A percentile compares a stretch with the other conserved stretches of the same genome.
Conservation (phyloP, 2,329 filamentous ascomycete genomes). For the Ophiocordyceps camponoti-floridani region DNA sequence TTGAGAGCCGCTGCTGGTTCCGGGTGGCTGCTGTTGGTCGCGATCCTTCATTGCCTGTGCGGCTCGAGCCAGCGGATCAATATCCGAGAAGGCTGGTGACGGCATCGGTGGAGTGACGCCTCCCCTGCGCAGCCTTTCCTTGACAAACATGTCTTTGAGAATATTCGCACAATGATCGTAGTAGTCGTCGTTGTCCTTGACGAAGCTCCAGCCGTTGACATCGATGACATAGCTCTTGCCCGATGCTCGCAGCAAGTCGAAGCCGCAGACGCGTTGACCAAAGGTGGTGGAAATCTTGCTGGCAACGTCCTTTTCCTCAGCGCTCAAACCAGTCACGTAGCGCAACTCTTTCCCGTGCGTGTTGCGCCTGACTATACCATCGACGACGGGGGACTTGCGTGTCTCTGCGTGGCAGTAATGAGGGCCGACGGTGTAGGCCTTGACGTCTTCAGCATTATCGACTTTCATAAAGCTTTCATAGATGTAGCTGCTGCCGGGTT, state of each 20-base stretch:
- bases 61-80: slow-evolving; percentile 19
- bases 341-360: slow-evolving; percentile 94
- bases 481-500: slow-evolving; percentile 70
- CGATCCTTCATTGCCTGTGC: slow-evolving; percentile 19
- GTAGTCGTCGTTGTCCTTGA: slow-evolving; percentile 98
- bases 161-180: slow-evolving; percentile 84
- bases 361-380: slow-evolving; percentile 87
- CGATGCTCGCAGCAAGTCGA: slow-evolving; percentile 75
- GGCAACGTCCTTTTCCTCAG: slow-evolving; percentile 72
- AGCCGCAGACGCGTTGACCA: slow-evolving; percentile 88
- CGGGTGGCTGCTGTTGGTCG: slow-evolving; percentile 11
- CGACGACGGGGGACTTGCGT: slow-evolving; percentile 89
- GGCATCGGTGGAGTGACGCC: slow-evolving; percentile 39
- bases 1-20: slow-evolving; percentile 3
- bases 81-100: slow-evolving; percentile 27
- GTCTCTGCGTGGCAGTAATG: slow-evolving; percentile 94
- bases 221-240: slow-evolving; percentile 95
- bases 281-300: slow-evolving; percentile 81
- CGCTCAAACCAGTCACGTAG: slow-evolving; percentile 72
- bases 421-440: slow-evolving; percentile 91
- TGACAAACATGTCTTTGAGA: slow-evolving; percentile 71
- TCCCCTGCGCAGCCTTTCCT: slow-evolving; percentile 50
- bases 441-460: slow-evolving; percentile 95
- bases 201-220: slow-evolving; percentile 98
- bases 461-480: slow-evolving; percentile 96